Base-by-base conservation (phyloP, 495 filamentous ascomycete genomes). In the Talaromyces stipitatus region DNA sequence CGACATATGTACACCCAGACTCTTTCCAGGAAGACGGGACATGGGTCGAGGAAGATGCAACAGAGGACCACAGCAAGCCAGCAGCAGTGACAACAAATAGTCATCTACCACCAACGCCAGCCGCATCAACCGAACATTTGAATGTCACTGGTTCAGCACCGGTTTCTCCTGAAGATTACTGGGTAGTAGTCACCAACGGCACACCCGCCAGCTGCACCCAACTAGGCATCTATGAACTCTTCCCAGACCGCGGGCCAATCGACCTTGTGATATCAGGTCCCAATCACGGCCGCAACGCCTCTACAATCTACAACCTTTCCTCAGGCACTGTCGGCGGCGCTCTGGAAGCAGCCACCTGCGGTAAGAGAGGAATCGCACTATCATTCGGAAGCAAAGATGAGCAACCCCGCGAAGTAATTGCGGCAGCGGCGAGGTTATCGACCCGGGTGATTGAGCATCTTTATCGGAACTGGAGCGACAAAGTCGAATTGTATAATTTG, bases 201-300 rank as follows among this genome's bases (percentile, higher is more conserved):
- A 96, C 89, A 5, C 94, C 89, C 2, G 92, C 89, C 20, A 87
- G 80, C 63, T 97, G 89, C 72, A 86, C 87, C 33, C 92, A 95
- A 75, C 88, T 96, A 58, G 95, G 89, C 11, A 78, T 94, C n/a
- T 84, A 86, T 72, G 88, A 88, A 72, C 90, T 90, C 75, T 96
- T 95, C 76, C 70, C 79, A 30, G 82, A 88, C 60, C 81, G 83
- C 24, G 85, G 82, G 4, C 81, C 81, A 10, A 75, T 97, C 55
- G 91, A 97, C 68, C 78, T 97, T 2, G 91, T 97, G 1, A 82
- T 98, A 24, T 86, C 81, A 6, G 94, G 94, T 4, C 94, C 94
- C 2, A 98, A 98, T 64, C 96, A 96, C 72, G 94, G 94, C 22
- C 78, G 92, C 52, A 98, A 98, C 70, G 89, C 89, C 14, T 96